Conservation (phyloP, 352 stramenopile genomes). For the Globisporangium uncinulatum region DNA sequence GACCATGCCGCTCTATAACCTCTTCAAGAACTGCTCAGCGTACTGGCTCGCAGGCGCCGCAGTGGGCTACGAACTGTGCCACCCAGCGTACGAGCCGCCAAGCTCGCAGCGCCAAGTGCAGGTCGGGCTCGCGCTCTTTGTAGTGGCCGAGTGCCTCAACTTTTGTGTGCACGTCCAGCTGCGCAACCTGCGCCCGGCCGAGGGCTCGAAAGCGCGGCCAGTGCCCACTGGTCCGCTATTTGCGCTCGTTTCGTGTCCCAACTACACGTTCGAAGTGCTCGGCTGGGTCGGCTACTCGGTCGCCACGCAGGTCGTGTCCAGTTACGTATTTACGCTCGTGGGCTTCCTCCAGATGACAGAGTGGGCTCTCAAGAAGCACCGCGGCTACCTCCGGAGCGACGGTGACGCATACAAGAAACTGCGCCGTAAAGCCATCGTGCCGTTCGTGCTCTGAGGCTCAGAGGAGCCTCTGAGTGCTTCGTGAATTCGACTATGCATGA, state of each 20-base stretch:
- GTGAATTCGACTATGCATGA: no score
- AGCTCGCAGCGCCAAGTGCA: conserved; percentile 46
- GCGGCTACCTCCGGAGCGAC: conserved; percentile 83
- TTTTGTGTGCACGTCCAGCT: conserved; percentile 82
- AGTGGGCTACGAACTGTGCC: conserved; percentile 81
- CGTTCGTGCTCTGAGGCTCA: conserved; percentile 65
- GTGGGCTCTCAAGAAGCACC: conserved; percentile 88
- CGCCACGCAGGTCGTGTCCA: conserved; percentile 78
- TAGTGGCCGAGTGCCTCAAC: conserved; percentile 78
- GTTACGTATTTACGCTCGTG: conserved; percentile 81
- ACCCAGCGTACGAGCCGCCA: conserved; percentile 56
- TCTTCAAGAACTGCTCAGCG: conserved; percentile 90
- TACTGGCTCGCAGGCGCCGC: conserved; percentile 85
- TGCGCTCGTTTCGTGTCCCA: conserved; percentile 83
- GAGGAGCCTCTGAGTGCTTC: neutral
- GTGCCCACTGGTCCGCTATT: conserved; percentile 76
- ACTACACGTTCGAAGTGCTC: conserved; percentile 90
- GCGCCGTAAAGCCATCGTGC: conserved; percentile 77
- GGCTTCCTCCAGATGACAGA: conserved; percentile 88
- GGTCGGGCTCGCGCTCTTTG: conserved; percentile 55
- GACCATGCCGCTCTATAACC: conserved; percentile 85
- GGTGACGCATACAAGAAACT: conserved; percentile 87
- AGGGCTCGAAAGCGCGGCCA: conserved; percentile 68
- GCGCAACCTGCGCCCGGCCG: conserved; percentile 63
- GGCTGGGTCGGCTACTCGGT: conserved; percentile 87